A percentile compares a stretch with the other conserved stretches of the same genome.
These are phyloP conservation scores for Combretum micranthum DNA, from an alignment of 345 rosid species.

Conservation along the genomic window DNA sequence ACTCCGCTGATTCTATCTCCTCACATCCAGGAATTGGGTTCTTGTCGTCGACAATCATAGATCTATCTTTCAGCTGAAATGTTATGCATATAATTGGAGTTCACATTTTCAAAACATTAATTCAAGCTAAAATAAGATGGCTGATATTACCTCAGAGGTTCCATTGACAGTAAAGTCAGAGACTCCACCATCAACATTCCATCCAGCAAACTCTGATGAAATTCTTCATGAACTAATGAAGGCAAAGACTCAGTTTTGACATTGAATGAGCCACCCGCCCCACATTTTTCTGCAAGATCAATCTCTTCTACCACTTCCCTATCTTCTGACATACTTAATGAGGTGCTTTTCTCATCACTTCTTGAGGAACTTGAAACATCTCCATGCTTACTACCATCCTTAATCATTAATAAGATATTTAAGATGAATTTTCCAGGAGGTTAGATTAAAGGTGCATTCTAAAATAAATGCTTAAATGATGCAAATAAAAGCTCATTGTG, in stretches of 20 bases:
- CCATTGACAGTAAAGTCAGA: slow-evolving; percentile 6
- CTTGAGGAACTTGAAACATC: slow-evolving; percentile 15
- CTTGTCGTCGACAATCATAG: background rate
- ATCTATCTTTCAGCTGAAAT: slow-evolving; percentile 1
- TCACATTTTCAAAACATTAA: slow-evolving; percentile 20
- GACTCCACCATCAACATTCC: background rate
- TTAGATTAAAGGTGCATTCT: too few relatives aligned
- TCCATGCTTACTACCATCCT: slow-evolving; percentile 22
- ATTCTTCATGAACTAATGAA: slow-evolving; percentile 12
- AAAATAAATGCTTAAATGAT: background rate
- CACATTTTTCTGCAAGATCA: slow-evolving; percentile 13
- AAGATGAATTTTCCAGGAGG: slow-evolving; percentile 10
- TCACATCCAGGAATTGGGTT: background rate
- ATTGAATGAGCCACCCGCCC: slow-evolving; percentile 16
- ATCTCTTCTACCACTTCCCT: slow-evolving; percentile 21
- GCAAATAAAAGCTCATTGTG: too few relatives aligned
- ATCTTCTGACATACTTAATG: slow-evolving; percentile 6
- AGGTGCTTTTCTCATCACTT: slow-evolving; percentile 12
- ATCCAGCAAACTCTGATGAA: background rate
- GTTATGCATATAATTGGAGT: slow-evolving; percentile 7
- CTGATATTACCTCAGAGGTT: slow-evolving; percentile 9
- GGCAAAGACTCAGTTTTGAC: slow-evolving; percentile 18
- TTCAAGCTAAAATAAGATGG: slow-evolving; percentile 8
- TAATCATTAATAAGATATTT: slow-evolving; percentile 14
- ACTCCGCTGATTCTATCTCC: background rate